Evolutionary conservation across 768 basidiomycete genomes (phyloP).

Genomic region (Amanita pallidorosea): DNA sequence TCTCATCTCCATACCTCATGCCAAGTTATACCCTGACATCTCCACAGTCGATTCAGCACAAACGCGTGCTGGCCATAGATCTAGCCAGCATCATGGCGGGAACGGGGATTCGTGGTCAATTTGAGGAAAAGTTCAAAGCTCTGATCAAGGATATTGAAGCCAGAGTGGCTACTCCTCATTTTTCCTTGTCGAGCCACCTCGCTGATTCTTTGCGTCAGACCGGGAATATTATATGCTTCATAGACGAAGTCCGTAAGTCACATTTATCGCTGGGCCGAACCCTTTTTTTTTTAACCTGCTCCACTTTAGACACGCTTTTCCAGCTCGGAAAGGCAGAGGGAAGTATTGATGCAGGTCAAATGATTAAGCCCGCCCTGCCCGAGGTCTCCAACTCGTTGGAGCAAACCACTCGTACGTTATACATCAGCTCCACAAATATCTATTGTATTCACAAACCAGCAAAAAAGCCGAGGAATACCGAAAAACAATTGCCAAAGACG

Average conservation of each 20-base stretch:
- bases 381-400: conserved; percentile 81
- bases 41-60: conserved; percentile 56
- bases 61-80: conserved; percentile 83
- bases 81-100: conserved; percentile 79
- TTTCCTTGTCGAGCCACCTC: conserved; percentile 3
- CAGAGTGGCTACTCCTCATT: conserved; percentile 33
- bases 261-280: neutral
- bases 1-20: neutral
- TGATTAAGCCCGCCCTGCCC: conserved; percentile 90
- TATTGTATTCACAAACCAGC: too few relatives aligned
- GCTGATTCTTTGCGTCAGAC: conserved; percentile 22
- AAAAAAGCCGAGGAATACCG: conserved; percentile 71
- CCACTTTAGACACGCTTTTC: conserved; percentile 54
- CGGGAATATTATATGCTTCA: conserved; percentile 86
- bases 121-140: conserved; percentile 90
- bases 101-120: conserved; percentile 85
- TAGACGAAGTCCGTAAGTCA: conserved; percentile 84
- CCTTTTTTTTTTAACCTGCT: neutral
- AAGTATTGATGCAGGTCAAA: conserved; percentile 84
- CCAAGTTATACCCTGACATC: neutral
- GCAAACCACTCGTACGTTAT: conserved; percentile 76
- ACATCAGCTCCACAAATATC: neutral
- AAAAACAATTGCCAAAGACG: conserved; percentile 87
- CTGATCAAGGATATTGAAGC: conserved; percentile 86
- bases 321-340: conserved; percentile 89